Conservation (phyloP, 2,329 filamentous ascomycete genomes). For the Chaetomiaceae sp. region DNA sequence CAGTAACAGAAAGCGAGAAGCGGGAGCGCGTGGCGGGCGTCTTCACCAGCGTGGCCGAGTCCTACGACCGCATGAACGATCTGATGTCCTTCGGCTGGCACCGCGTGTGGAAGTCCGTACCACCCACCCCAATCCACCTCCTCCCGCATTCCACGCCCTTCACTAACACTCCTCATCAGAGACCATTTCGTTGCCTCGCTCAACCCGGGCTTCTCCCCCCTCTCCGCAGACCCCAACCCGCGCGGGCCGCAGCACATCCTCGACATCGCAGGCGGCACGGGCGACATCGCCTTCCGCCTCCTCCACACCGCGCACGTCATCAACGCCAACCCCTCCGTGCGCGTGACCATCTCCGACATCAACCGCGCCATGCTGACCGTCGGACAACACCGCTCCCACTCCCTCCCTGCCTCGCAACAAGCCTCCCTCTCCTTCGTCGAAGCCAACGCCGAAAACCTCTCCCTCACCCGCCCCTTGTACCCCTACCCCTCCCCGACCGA, state of each 20-base stretch:
- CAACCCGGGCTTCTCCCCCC: slow-evolving; percentile 65
- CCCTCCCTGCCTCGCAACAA: slow-evolving; percentile 50
- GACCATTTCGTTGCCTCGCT: slow-evolving; percentile 91
- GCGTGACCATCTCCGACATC: slow-evolving; percentile 91
- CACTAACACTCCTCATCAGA: slow-evolving; percentile 28
- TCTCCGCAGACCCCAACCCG: slow-evolving; percentile 37
- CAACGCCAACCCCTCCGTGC: slow-evolving; percentile 72
- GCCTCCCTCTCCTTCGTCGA: slow-evolving; percentile 68
- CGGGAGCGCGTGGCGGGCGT: slow-evolving; percentile 67
- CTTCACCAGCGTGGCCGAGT: slow-evolving; percentile 89
- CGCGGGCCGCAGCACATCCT: slow-evolving; percentile 65
- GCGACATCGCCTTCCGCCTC: slow-evolving; percentile 96
- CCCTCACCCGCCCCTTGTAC: slow-evolving; percentile 17
- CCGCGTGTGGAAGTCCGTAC: slow-evolving; percentile 74
- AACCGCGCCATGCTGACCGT: slow-evolving; percentile 92
- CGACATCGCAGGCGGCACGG: slow-evolving; percentile 93
- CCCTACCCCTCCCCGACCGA: slow-evolving; percentile 5
- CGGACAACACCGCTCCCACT: slow-evolving; percentile 67
- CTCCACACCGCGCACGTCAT: slow-evolving; percentile 78
- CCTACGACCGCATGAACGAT: slow-evolving; percentile 98
- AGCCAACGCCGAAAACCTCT: slow-evolving; percentile 78
- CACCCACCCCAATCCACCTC: background rate
- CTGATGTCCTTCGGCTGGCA: slow-evolving; percentile 98
- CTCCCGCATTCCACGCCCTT: background rate
- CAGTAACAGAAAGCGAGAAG: slow-evolving; percentile 75